Evolutionary conservation across 345 rosid genomes (phyloP), one percentile per base, ranked within the genome.

Genomic region (Euphorbia pulcherrima): DNA sequence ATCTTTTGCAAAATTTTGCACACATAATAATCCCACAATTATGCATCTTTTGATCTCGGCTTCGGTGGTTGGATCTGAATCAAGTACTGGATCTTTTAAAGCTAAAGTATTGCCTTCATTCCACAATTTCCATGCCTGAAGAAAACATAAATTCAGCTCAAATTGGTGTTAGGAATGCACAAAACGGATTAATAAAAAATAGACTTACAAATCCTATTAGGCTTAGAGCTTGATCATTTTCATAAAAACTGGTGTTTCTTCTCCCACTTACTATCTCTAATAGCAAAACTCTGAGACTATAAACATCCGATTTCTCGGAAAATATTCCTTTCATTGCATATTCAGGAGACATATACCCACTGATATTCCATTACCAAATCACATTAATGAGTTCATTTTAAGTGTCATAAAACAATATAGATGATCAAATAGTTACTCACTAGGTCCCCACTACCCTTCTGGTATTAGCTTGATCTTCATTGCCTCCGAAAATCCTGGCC

Each of bases 321-420:
- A 71, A 71, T 62, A n/a, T 14, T 4, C 74, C 68, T 40, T 62
- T 39, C 68, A 70, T 70, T 2, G 69, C 75, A 48, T 72, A 72
- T 48, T 72, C 75, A 33, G 70, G 75, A 4, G 70, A 26, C 52
- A 51, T 56, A 14, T 70, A 70, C 23, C 73, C 73, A 37, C 73
- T 70, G 67, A 2, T 26, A 35, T 9, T 18, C 29, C 10, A 20
- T 47, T 8, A 14, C 9, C 20, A 47, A 27, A 1, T 21, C 12
- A 27, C 18, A 21, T 7, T 33, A 14, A 18, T 18, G 61, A 53
- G n/a, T n/a, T n/a, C n/a, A n/a, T n/a, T n/a, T n/a, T n/a, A 33
- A 7, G 37, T 33, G 3, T 33, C 37, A 3, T 33, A 33, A 33
- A 2, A 33, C 37, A 33, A 3, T 33, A 7, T 33, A 33, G 37